A percentile compares a stretch with the other conserved stretches of the same genome.
Conservation (phyloP, 2,329 filamentous ascomycete genomes). For the Acephala macrosclerotiorum region DNA sequence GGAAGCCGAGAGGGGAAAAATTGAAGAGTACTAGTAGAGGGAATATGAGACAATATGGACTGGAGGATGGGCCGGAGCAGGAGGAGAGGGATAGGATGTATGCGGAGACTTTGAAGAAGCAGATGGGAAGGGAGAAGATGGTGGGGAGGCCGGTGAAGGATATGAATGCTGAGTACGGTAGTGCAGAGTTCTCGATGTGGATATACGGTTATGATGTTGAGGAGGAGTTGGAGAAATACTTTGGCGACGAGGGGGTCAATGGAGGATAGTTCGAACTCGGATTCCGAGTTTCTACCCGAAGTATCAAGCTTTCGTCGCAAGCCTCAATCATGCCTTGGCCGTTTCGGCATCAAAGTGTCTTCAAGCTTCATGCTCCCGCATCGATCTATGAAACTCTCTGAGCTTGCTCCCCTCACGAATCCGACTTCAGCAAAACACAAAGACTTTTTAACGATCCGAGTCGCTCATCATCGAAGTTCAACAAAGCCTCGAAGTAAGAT, state of each 20-base stretch:
- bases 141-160: constrained; percentile 1
- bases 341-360: not conserved
- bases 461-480: not conserved
- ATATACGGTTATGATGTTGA: constrained; percentile 13
- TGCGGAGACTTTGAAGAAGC: not conserved
- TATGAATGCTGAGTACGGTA: constrained; percentile 14
- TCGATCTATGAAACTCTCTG: not conserved
- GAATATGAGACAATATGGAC: constrained; percentile 14
- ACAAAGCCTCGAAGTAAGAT: not conserved
- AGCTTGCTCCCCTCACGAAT: not conserved
- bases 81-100: constrained; percentile 3
- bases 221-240: constrained; percentile 9
- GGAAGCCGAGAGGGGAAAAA: constrained; percentile 18
- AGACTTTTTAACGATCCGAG: not conserved
- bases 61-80: constrained; percentile 16
- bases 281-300: not conserved
- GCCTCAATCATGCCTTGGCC: not conserved
- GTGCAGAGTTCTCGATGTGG: constrained; percentile 13
- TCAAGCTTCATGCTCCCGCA: not conserved
- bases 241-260: not conserved
- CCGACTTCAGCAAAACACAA: not conserved
- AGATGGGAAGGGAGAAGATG: not conserved
- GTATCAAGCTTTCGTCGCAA: not conserved
- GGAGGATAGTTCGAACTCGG: not conserved
- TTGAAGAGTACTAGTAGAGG: constrained; percentile 10